A percentile compares a stretch with the other conserved stretches of the same genome.
Evolutionary conservation across 169 alveolate species (phyloP).

Genomic region (Babesia microti): DNA sequence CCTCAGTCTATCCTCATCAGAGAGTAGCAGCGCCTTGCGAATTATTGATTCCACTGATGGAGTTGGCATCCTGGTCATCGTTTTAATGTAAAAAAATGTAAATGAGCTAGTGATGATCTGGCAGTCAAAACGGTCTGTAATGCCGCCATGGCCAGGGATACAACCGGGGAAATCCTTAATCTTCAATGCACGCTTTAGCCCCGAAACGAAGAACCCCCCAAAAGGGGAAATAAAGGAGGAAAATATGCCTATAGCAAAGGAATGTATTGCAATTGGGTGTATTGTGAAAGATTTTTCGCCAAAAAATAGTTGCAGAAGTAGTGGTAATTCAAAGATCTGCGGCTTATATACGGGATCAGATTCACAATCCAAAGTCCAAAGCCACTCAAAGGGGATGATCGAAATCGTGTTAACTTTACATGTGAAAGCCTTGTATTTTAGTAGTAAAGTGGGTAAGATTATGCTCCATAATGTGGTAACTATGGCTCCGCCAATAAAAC

Average conservation of each 20-base stretch:
- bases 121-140: conserved; percentile 98
- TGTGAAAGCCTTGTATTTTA: conserved; percentile 54
- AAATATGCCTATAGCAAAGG: conserved; percentile 84
- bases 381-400: conserved; percentile 70
- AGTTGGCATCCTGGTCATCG: conserved; percentile 30
- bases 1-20: too few relatives aligned
- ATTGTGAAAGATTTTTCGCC: conserved; percentile 3
- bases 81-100: conserved; percentile 65
- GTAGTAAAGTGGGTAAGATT: conserved; percentile 43
- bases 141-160: conserved; percentile 99
- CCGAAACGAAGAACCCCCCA: conserved; percentile 99
- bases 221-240: conserved; percentile 96
- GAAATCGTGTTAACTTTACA: conserved; percentile 79
- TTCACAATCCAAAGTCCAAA: conserved; percentile 34
- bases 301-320: neutral
- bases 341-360: conserved; percentile 33
- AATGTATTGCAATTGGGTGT: conserved; percentile 65
- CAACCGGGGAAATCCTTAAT: conserved; percentile 95
- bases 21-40: too few relatives aligned
- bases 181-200: conserved; percentile 94
- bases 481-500: conserved; percentile 84
- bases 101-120: conserved; percentile 82
- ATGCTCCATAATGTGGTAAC: conserved; percentile 67
- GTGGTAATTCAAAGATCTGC: conserved; percentile 15
- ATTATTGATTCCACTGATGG: too few relatives aligned